phyloP scores from a whole-genome alignment of 768 basidiomycete genomes.

The Termitomyces sp. region DNA sequence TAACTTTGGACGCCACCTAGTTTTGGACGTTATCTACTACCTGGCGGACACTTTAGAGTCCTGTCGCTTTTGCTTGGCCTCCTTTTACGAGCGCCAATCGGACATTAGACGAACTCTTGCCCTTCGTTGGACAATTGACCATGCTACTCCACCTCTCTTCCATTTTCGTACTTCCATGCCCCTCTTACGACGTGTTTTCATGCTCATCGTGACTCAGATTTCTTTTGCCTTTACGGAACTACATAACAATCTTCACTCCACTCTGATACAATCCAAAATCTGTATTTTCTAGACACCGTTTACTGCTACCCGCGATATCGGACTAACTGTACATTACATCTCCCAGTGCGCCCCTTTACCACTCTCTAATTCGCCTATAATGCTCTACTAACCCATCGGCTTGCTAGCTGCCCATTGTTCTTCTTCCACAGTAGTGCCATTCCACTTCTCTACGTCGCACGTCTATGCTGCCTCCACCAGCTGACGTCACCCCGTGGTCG shows the following conservation, averaged over 20 bases:
- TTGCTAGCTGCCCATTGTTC: constrained; percentile 6
- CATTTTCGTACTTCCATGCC: constrained; percentile 1
- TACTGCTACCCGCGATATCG: background rate
- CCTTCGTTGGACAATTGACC: constrained; percentile 13
- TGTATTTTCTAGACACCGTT: constrained; percentile 17
- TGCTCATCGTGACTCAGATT: constrained; percentile 2
- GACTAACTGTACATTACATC: constrained; percentile 10
- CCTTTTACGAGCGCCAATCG: constrained; percentile 9
- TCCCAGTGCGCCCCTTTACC: background rate
- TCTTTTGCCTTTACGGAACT: constrained; percentile 4
- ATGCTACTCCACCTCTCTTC: constrained; percentile 1
- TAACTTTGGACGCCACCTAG: background rate
- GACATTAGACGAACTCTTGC: constrained; percentile 19
- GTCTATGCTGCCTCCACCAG: background rate
- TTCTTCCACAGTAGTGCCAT: constrained; percentile 9
- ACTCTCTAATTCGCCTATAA: constrained; percentile 10
- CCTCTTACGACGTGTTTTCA: constrained; percentile 1
- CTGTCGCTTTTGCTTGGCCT: constrained; percentile 16
- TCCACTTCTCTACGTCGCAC: constrained; percentile 1
- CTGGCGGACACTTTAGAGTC: constrained; percentile 17
- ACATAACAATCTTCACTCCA: background rate
- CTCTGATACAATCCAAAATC: constrained; percentile 5
- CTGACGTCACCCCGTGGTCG: background rate
- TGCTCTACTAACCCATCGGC: constrained; percentile 11
- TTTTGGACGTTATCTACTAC: constrained; percentile 6